Conservation (phyloP, 805 yeast species). For the Candida succiphila region DNA sequence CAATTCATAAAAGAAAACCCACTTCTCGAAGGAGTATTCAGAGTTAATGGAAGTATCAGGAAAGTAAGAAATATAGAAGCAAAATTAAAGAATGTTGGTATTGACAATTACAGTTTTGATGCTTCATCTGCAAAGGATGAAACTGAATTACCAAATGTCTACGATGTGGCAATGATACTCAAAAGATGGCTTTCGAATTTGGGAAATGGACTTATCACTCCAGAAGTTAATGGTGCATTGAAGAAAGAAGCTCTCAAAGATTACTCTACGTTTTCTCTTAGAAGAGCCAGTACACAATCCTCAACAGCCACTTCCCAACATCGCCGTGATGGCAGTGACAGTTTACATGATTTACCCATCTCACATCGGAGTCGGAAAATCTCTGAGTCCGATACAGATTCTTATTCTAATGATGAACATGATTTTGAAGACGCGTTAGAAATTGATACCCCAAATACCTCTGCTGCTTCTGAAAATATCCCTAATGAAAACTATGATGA, state of each 20-base stretch:
- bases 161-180: slow-evolving; percentile 26
- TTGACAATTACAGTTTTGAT: slow-evolving; percentile 11
- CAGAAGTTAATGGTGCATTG: slow-evolving; percentile 11
- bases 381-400: not conserved
- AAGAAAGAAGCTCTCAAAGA: slow-evolving; percentile 6
- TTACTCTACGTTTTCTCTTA: too few relatives aligned
- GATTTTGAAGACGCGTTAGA: not conserved
- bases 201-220: slow-evolving; percentile 19
- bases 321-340: not conserved
- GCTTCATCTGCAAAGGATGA: too few relatives aligned
- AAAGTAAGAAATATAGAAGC: slow-evolving; percentile 21
- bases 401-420: too few relatives aligned
- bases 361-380: too few relatives aligned
- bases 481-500: slow-evolving; percentile 1
- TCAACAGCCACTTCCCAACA: not conserved
- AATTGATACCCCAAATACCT: not conserved
- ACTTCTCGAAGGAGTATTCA: slow-evolving; percentile 24
- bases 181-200: slow-evolving; percentile 25
- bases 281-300: not conserved
- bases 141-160: slow-evolving; percentile 13
- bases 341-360: too few relatives aligned
- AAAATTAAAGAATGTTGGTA: slow-evolving; percentile 10
- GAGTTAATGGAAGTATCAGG: slow-evolving; percentile 25
- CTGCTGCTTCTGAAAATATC: not conserved
- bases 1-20: slow-evolving; percentile 13